Base-by-base conservation (phyloP, 345 rosid genomes). In the Citrus reticulata region DNA sequence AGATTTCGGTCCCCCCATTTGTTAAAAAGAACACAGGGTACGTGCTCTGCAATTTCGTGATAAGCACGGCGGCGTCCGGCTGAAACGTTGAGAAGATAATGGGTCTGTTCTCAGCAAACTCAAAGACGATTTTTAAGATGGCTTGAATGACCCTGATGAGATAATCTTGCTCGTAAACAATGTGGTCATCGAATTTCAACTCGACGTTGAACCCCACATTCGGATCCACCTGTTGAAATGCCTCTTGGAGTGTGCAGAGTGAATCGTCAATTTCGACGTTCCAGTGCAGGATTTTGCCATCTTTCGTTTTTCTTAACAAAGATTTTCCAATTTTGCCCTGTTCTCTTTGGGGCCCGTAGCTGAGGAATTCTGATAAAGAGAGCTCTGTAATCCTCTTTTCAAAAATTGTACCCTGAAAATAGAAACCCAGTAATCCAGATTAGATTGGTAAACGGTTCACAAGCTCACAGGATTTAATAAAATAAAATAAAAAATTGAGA, bases 21-120 rank as follows among this genome's bases (percentile, higher is more conserved):
- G 97, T 94, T 80, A 94, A 81, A 75, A 97, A 97, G 89, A 87
- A 94, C 64, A 93, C 99, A 35, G 99, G 99, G 82, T 94, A 93
- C 9, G 77, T 77, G 83, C 55, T 84, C 84, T 96, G 99, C 34
- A 94, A 77, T 78, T 93, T 90, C 81, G 90, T 83, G 63, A 93
- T 55, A 10, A 94, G 92, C 42, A 85, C 63, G 6, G 95, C 98
- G 1, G 98, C 98, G 79, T 94, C 98, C 4, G 99, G 99, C 10
- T 96, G 98, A 83, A 96, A 96, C 24, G 89, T 85, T 49, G 99
- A 96, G 88, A 96, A 96, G 74, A 93, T 87, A 72, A 94, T 86
- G 40, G 95, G 91, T 74, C 98, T 88, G 19, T 80, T 90, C 60
- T 86, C 77, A 14, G 86, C 97, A 83, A 75, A 83, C 49, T 85